Evolutionary conservation across 2,329 filamentous ascomycete species (phyloP).

Genomic region (Sarocladiaceae sp.): DNA sequence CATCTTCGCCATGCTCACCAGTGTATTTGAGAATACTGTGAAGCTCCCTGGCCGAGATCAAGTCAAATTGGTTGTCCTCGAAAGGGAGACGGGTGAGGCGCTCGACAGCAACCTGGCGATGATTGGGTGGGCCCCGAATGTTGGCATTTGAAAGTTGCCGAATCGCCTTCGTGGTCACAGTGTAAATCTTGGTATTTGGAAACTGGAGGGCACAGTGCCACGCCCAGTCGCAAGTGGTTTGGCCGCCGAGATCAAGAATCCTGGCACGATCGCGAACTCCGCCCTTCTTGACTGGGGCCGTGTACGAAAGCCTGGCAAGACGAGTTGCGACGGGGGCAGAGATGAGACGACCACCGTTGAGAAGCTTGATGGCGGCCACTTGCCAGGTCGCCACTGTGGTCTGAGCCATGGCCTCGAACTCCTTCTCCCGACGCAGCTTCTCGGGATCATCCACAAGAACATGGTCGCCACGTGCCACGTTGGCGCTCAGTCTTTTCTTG

Average conservation of each 20-base stretch:
- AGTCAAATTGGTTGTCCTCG: constrained; percentile 77
- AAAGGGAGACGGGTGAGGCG: constrained; percentile 80
- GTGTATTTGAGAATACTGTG: constrained; percentile 75
- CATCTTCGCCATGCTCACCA: constrained; percentile 63
- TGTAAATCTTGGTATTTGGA: constrained; percentile 80
- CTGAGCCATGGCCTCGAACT: constrained; percentile 73
- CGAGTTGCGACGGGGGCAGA: constrained; percentile 58
- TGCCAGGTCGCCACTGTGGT: constrained; percentile 57
- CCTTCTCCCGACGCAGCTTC: constrained; percentile 64
- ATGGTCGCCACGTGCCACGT: constrained; percentile 67
- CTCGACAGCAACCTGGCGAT: constrained; percentile 73
- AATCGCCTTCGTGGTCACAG: constrained; percentile 69
- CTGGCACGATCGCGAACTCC: constrained; percentile 48
- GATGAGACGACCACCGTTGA: constrained; percentile 60
- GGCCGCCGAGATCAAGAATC: constrained; percentile 81
- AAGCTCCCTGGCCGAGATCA: constrained; percentile 82
- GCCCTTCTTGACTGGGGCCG: constrained; percentile 37
- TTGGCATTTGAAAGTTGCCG: constrained; percentile 66
- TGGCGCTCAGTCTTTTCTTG: constrained; percentile 65
- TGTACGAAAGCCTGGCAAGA: constrained; percentile 47
- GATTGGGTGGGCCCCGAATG: constrained; percentile 79
- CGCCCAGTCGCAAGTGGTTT: constrained; percentile 85
- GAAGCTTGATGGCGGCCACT: constrained; percentile 52
- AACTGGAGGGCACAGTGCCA: constrained; percentile 89
- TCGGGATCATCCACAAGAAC: constrained; percentile 55